Evolutionary conservation across 805 yeast genomes (phyloP).

Genomic region (Wickerhamiella galacta): DNA sequence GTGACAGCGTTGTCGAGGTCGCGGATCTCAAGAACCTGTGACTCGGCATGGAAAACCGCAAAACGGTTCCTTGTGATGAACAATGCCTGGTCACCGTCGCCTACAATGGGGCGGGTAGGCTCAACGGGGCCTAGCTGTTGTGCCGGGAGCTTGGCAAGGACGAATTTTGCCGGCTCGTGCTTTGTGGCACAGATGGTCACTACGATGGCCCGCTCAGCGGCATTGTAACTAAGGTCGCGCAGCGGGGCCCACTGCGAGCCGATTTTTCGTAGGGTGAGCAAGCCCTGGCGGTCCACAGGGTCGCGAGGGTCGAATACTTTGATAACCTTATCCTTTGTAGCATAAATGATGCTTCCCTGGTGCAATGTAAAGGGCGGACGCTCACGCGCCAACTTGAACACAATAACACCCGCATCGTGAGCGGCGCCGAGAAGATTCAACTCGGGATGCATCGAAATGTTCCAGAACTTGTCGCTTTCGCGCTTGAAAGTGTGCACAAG

Average conservation of each 20-base stretch:
- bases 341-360: slow-evolving; percentile 53
- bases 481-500: slow-evolving; percentile 89
- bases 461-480: slow-evolving; percentile 91
- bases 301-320: slow-evolving; percentile 59
- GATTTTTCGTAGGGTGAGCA: slow-evolving; percentile 66
- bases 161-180: slow-evolving; percentile 44
- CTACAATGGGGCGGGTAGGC: slow-evolving; percentile 64
- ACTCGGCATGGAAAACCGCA: slow-evolving; percentile 52
- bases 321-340: slow-evolving; percentile 73
- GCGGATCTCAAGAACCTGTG: slow-evolving; percentile 60
- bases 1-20: slow-evolving; percentile 72
- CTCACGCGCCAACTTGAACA: slow-evolving; percentile 92
- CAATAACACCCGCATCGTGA: slow-evolving; percentile 96
- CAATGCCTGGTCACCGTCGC: slow-evolving; percentile 69
- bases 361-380: slow-evolving; percentile 68
- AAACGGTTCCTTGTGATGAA: slow-evolving; percentile 93
- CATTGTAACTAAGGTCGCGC: slow-evolving; percentile 75
- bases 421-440: slow-evolving; percentile 91
- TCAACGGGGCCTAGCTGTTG: slow-evolving; percentile 89
- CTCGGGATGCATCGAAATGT: slow-evolving; percentile 71
- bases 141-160: slow-evolving; percentile 62
- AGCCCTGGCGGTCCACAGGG: slow-evolving; percentile 47
- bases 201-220: slow-evolving; percentile 73
- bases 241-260: slow-evolving; percentile 79
- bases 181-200: slow-evolving; percentile 61